Base-by-base conservation (phyloP, 768 basidiomycete species). In the Tricholoma flavovirens region DNA sequence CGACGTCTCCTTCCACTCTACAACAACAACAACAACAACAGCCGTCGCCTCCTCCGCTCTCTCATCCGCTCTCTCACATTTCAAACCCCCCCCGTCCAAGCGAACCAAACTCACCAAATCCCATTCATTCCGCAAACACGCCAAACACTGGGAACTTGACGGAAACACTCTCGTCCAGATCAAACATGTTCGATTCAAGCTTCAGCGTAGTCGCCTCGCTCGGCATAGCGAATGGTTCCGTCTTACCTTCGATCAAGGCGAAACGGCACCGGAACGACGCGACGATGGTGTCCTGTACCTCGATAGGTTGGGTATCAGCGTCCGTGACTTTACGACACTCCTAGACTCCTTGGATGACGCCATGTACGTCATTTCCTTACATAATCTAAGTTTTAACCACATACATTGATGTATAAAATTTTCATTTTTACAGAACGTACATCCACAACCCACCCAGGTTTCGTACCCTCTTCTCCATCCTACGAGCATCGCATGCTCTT, bases 191-290 rank as follows among this genome's bases (percentile, higher is more conserved):
- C 62, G 70, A 32, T 76, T 75, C 60, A 65, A 63, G 17, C 57
- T 78, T 14, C 70, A 74, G n/a, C 62, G 69, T 15, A 71, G 70
- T 51, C 65, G 63, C n/a, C 67, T 77, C 5, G 56, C 63, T 11
- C 60, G 56, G 32, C 59, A 70, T 11, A 72, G 72, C 3, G 56
- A 51, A 7, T 76, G 68, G 62, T 77, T 79, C 43, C 60, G 64
- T 1, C 51, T 61, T 0, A 40, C 46, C 3, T 57, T 68, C 10
- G 56, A 58, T 12, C 51, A 32, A n/a, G 36, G 36, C 4, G 49
- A 43, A 2, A 51, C 43, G 11, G 55, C 29, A 48, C 19, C 64
- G 62, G 42, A 58, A 53, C 24, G 61, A 64, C 12, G 58, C 62
- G 15, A 62, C 63, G 19, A 68, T 66, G 22, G 19, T n/a, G 54